A percentile compares a stretch with the other conserved stretches of the same genome.
Evolutionary conservation across 2,329 filamentous ascomycete genomes (phyloP).

Genomic region (Nakataea oryzae): DNA sequence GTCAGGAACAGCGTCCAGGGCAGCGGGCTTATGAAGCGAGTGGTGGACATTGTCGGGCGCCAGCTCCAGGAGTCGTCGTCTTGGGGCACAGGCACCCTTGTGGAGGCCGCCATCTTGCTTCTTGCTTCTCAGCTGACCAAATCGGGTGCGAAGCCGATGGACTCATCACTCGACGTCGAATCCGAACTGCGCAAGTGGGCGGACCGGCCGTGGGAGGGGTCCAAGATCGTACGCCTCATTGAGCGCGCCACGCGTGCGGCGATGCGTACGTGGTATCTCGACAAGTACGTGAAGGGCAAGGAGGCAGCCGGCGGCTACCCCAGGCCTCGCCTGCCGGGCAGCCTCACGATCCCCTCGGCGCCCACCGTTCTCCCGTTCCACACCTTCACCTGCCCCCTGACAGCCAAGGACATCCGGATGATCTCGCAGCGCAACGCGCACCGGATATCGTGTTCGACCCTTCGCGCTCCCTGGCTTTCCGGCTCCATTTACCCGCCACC

Average conservation of each 20-base stretch:
- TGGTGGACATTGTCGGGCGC: constrained; percentile 81
- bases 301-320: constrained; percentile 52
- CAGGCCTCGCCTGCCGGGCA: constrained; percentile 62
- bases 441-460: constrained; percentile 82
- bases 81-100: constrained; percentile 71
- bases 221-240: constrained; percentile 69
- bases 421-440: constrained; percentile 94
- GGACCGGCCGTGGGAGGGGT: constrained; percentile 77
- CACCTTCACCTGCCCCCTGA: constrained; percentile 90
- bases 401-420: constrained; percentile 79
- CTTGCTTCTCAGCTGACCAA: constrained; percentile 35
- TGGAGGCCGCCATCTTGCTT: constrained; percentile 38
- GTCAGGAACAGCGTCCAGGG: constrained; percentile 47
- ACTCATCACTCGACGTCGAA: constrained; percentile 22
- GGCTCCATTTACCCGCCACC: constrained; percentile 75
- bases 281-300: constrained; percentile 57
- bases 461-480: constrained; percentile 81
- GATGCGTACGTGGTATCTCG: constrained; percentile 80
- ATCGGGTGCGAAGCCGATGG: constrained; percentile 24
- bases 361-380: constrained; percentile 95
- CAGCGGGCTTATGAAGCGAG: constrained; percentile 79
- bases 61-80: constrained; percentile 77
- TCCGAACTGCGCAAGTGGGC: constrained; percentile 49
- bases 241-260: constrained; percentile 74
- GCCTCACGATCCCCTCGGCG: constrained; percentile 70